Evolutionary conservation across 2,329 filamentous ascomycete genomes (phyloP), one percentile per base, ranked within the genome.

Genomic region (Phoma sp.): DNA sequence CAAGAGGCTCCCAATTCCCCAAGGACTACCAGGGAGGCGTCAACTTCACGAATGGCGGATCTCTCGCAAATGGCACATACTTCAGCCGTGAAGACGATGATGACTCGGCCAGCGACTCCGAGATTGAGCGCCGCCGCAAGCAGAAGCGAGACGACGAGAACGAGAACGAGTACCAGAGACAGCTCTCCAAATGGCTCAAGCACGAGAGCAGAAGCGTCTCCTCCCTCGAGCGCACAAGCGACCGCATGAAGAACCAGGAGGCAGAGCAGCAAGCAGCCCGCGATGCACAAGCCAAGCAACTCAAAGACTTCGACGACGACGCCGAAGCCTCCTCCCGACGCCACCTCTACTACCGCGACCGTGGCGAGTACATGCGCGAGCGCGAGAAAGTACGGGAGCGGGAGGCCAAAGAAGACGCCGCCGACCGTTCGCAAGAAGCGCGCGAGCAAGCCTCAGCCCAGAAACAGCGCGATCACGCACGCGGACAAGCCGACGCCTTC

Each of bases 291-390:
- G 84, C 89, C 7, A 86, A 90, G 65, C 84, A 89, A 52, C 81
- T 96, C 10, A 82, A 82, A 40, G 86, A 88, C n/a, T 98, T 92
- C 85, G 89, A 98, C 64, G 95, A 99, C 65, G 92, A 96, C 64
- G 79, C 83, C n/a, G 93, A 98, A 76, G 83, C 85, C 6, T 81
- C 80, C 14, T 83, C 88, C 23, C 92, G 91, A 74, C 78, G 79
- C 3, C 86, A 92, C 57, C 83, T 89, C 35, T 99, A 97, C 79
- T 98, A 97, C 76, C 83, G 87, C 43, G 93, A 99, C 66, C 89
- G 89, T 44, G 89, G 88, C 36, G 83, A 86, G 22, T 99, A 93
- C 92, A 86, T 89, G 53, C 86, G 92, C 14, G 93, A 92, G 69
- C 89, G 95, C 41, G 86, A 85, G 1, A 79, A 82, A 13, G 90